Evolutionary conservation across 1,139 yeast species (phyloP).

Genomic region (Torulaspora pretoriensis): DNA sequence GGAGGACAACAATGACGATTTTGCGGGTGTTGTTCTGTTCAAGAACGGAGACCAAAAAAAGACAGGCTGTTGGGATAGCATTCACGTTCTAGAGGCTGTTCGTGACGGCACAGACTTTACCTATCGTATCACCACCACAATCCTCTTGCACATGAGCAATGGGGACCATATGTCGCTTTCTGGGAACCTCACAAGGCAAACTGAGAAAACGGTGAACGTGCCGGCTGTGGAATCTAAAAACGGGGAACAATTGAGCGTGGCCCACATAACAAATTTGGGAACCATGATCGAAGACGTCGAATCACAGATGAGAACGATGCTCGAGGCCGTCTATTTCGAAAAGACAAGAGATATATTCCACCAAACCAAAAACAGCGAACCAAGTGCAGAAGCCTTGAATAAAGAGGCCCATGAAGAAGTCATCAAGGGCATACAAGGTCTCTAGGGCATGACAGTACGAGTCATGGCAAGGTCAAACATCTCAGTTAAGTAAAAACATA

Average conservation of each 20-base stretch:
- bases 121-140: conserved; percentile 83
- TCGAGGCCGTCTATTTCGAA: conserved; percentile 93
- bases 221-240: conserved; percentile 39
- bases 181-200: conserved; percentile 82
- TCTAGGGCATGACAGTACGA: conserved; percentile 7
- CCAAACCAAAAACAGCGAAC: conserved; percentile 23
- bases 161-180: conserved; percentile 51
- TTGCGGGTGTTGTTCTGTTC: conserved; percentile 88
- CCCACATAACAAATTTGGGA: conserved; percentile 84
- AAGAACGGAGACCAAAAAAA: conserved; percentile 54
- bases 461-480: background rate
- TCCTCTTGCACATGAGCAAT: conserved; percentile 63
- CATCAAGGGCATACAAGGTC: conserved; percentile 32
- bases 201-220: conserved; percentile 47
- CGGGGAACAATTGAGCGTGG: conserved; percentile 34
- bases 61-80: conserved; percentile 80
- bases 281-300: conserved; percentile 83
- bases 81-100: conserved; percentile 83
- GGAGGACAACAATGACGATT: conserved; percentile 45
- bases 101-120: conserved; percentile 42
- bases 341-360: conserved; percentile 75
- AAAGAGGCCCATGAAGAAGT: conserved; percentile 31
- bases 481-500: background rate
- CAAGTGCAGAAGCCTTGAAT: conserved; percentile 17
- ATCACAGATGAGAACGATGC: conserved; percentile 75